Conservation (phyloP, 805 yeast genomes). For the Pichia sporocuriosa region DNA sequence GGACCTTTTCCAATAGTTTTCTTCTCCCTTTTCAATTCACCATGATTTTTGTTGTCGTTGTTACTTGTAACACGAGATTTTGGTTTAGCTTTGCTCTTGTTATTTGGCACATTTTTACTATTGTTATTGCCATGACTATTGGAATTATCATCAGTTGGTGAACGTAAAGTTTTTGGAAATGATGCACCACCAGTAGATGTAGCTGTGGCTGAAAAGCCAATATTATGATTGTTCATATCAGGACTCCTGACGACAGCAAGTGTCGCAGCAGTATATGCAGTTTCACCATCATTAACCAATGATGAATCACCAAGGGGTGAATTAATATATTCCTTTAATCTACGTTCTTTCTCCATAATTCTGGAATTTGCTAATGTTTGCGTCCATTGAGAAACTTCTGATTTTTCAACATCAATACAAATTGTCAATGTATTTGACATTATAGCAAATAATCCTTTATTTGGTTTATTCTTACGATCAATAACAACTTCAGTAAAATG, state of each 20-base stretch:
- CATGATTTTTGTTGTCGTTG: not conserved
- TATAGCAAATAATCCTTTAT: constrained; percentile 48
- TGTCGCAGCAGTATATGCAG: constrained; percentile 34
- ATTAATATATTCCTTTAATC: constrained; percentile 21
- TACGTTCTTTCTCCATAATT: constrained; percentile 40
- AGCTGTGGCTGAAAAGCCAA: not conserved
- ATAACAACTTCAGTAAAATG: constrained; percentile 54
- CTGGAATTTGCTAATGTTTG: constrained; percentile 44
- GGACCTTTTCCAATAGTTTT: constrained; percentile 18
- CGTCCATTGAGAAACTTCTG: constrained; percentile 53
- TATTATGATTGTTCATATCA: not conserved
- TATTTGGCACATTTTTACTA: not conserved
- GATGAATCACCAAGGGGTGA: constrained; percentile 25
- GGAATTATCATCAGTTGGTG: not conserved
- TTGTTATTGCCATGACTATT: not conserved
- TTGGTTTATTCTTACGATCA: constrained; percentile 24
- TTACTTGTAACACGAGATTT: too few relatives aligned
- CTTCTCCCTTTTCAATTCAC: not conserved
- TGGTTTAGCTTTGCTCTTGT: too few relatives aligned
- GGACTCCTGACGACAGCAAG: constrained; percentile 21
- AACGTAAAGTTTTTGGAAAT: constrained; percentile 14
- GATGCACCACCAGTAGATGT: not conserved
- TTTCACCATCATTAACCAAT: constrained; percentile 30
- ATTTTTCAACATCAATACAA: constrained; percentile 48
- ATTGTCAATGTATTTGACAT: constrained; percentile 49